A percentile compares a stretch with the other conserved stretches of the same genome.
These are phyloP conservation scores for Vigna hirtella DNA, from an alignment of 306 rosid species.

Conservation along the genomic window DNA sequence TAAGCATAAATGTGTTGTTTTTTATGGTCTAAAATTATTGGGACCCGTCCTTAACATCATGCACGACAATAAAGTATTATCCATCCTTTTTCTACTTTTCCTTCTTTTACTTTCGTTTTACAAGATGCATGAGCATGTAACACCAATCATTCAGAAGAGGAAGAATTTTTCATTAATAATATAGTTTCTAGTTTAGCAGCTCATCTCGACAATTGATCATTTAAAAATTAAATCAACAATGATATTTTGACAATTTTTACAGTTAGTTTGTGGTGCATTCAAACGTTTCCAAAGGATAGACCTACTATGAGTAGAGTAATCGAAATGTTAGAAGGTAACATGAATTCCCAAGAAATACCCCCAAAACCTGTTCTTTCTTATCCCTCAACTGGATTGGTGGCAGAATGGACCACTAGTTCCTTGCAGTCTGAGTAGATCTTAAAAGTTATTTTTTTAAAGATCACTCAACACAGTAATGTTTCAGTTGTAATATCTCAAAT, in stretches of 20 bases:
- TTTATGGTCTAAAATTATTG: not conserved
- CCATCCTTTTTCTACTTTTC: not conserved
- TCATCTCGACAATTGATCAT: not conserved
- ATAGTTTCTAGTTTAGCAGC: not conserved
- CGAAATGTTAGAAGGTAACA: constrained; percentile 58
- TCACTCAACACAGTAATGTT: not conserved
- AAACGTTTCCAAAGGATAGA: constrained; percentile 43
- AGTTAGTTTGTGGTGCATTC: constrained; percentile 62
- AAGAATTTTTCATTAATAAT: not conserved
- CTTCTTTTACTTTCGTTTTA: not conserved
- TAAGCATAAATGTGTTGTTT: not conserved
- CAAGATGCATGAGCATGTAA: not conserved
- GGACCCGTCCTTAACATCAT: not conserved
- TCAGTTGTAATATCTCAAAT: too few relatives aligned
- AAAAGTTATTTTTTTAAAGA: not conserved
- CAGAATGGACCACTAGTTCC: not conserved
- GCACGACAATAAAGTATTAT: not conserved
- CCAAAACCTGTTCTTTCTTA: constrained; percentile 50
- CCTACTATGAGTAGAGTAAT: constrained; percentile 61
- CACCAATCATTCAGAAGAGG: not conserved
- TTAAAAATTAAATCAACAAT: not conserved
- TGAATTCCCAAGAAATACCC: constrained; percentile 33
- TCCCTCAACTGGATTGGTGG: constrained; percentile 30
- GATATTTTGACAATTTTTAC: not conserved
- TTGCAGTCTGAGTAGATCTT: not conserved